Base-by-base conservation (phyloP, 148 eudicot species). In the Diospyros lotus region DNA sequence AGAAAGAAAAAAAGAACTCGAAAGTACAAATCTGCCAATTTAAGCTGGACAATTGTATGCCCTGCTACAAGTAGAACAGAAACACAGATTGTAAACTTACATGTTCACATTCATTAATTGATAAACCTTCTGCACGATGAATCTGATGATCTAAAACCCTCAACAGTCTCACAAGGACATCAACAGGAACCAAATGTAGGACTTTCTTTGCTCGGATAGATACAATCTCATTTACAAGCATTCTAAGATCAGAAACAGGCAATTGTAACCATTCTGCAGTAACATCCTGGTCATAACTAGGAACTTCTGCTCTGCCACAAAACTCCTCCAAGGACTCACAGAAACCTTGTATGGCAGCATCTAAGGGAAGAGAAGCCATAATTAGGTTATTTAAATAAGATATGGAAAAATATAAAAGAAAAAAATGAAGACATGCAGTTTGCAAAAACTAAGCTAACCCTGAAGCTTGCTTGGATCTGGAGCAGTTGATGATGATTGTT, bases 91-190 rank as follows among this genome's bases (percentile, higher is more conserved):
- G 15, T 4, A 77, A 63, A 82, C 97, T 88, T 89, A 95, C 99
- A 76, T 85, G 74, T 75, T 88, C 91, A 80, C 88, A 83, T 77
- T 86, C 96, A 88, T 79, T 88, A 76, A 95, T 84, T 6, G 97
- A 92, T 68, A 92, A 82, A 45, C 99, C 99, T 87, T 90, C 96
- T 71, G 99, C 92, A 56, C 90, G 89, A 77, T 95, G 99, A 80
- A 95, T 87, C 78, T 95, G 99, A 82, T 86, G 86, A 81, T 95
- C 97, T 79, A 95, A 82, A 79, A 95, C 86, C 84, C 83, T 90
- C 46, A 95, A 75, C 43, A 84, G 75, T 85, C 89, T 89, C 72
- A 76, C 91, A 68, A 92, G 90, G 74, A 76, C 78, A 73, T 88
- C 91, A 67, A 81, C 90, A 75, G 97, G 93, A 88, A 85, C 85